Evolutionary conservation across 441 rosid genomes (phyloP).

Genomic region (Erysimum pusillum): DNA sequence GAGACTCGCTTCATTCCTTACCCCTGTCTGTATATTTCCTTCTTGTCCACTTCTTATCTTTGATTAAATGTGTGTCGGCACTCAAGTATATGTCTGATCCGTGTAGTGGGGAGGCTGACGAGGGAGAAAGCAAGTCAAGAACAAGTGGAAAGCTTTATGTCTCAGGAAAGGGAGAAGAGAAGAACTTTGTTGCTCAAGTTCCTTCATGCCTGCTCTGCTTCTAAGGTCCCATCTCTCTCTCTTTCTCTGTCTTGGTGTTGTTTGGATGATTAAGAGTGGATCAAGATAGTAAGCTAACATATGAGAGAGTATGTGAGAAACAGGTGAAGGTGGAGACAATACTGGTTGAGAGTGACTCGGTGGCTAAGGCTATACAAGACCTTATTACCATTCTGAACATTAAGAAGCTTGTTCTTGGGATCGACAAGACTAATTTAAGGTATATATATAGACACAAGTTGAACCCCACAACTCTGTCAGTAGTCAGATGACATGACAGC

Average conservation of each 20-base stretch:
- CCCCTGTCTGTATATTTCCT: slow-evolving; percentile 60
- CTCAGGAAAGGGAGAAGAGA: slow-evolving; percentile 72
- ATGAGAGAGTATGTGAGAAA: slow-evolving; percentile 3
- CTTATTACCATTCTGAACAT: slow-evolving; percentile 77
- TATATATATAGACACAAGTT: slow-evolving; percentile 36
- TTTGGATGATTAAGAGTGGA: slow-evolving; percentile 11
- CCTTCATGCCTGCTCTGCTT: slow-evolving; percentile 60
- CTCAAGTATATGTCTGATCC: slow-evolving; percentile 29
- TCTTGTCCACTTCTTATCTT: slow-evolving; percentile 2
- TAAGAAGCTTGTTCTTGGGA: slow-evolving; percentile 81
- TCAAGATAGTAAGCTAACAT: slow-evolving; percentile 19
- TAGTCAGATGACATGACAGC: background rate
- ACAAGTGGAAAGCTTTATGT: slow-evolving; percentile 69
- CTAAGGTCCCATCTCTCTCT: slow-evolving; percentile 55
- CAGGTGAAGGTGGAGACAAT: slow-evolving; percentile 81
- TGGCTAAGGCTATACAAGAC: slow-evolving; percentile 70
- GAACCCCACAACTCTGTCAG: background rate
- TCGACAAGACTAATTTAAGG: slow-evolving; percentile 68
- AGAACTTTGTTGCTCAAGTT: slow-evolving; percentile 63
- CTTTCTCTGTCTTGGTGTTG: slow-evolving; percentile 1
- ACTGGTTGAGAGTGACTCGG: slow-evolving; percentile 78
- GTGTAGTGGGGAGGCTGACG: slow-evolving; percentile 76
- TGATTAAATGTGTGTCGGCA: slow-evolving; percentile 1
- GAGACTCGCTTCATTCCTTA: slow-evolving; percentile 73
- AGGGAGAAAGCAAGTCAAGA: slow-evolving; percentile 64